phyloP scores from a whole-genome alignment of 176 grass and related monocot species.

The Saccharum spontaneum region DNA sequence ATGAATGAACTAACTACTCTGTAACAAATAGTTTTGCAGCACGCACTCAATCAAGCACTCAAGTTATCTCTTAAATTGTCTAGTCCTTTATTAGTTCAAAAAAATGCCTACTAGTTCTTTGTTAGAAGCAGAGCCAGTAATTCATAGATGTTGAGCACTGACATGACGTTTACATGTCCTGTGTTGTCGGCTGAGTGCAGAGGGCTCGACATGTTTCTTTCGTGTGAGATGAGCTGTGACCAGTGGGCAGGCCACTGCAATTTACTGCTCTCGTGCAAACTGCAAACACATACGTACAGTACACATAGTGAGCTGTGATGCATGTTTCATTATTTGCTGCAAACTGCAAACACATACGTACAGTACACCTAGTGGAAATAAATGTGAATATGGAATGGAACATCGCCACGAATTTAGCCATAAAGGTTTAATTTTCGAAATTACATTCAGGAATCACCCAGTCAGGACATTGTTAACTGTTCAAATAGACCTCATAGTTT shows the following conservation, averaged over 20 bases:
- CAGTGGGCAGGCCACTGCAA: background rate
- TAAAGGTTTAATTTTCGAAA: background rate
- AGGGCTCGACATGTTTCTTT: background rate
- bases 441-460: background rate
- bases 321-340: background rate
- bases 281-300: background rate
- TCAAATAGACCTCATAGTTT: conserved; percentile 4
- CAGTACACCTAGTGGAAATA: background rate
- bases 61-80: background rate
- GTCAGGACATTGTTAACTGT: background rate
- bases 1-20: too few species aligned
- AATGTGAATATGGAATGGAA: background rate
- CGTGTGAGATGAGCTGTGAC: background rate
- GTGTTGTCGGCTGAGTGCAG: background rate
- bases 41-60: background rate
- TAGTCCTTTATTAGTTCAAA: background rate
- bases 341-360: background rate
- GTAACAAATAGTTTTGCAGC: background rate
- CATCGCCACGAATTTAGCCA: background rate
- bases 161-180: background rate
- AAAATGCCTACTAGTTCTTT: background rate
- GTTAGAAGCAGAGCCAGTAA: background rate
- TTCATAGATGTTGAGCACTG: background rate
- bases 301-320: background rate
- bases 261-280: background rate